A percentile compares a stretch with the other conserved stretches of the same genome.
Evolutionary conservation across 1,284 basidiomycete genomes (phyloP).

Genomic region (Microbotryum silenes-acaulis): DNA sequence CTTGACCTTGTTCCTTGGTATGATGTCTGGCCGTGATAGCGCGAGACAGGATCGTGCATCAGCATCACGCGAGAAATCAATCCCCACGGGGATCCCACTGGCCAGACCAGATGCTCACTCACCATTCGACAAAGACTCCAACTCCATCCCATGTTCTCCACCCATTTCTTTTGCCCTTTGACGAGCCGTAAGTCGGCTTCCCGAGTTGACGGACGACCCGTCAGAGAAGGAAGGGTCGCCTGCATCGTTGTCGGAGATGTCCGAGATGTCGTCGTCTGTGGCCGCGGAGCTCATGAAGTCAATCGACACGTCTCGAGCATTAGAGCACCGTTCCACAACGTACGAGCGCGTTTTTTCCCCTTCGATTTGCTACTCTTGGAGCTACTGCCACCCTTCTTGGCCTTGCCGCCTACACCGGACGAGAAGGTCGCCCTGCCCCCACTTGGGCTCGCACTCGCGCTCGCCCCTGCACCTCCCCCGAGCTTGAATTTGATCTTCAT

Average conservation of each 20-base stretch:
- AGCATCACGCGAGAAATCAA: no score
- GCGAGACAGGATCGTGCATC: no score
- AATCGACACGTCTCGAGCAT: no score
- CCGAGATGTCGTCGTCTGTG: slow-evolving; percentile 2
- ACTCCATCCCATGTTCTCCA: slow-evolving; percentile 21
- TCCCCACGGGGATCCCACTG: no score
- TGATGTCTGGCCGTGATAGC: not conserved
- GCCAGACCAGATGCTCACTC: not conserved
- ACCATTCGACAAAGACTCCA: slow-evolving; percentile 22
- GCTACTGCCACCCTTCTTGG: not conserved
- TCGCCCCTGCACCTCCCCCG: not conserved
- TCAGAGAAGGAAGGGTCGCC: slow-evolving; percentile 4
- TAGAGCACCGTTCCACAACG: no score
- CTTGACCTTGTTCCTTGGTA: not conserved
- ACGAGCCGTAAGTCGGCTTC: slow-evolving; percentile 16
- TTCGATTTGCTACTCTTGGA: slow-evolving; percentile 1
- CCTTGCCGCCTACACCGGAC: not conserved
- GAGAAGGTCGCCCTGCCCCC: not conserved
- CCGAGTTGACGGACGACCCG: not conserved
- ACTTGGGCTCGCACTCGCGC: not conserved
- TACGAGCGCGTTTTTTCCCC: not conserved
- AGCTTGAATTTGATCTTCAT: slow-evolving; percentile 33
- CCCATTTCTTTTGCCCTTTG: slow-evolving; percentile 30
- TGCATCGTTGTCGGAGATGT: not conserved
- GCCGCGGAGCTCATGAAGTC: not conserved